Conservation (phyloP, 139 green algal species). For the Volvox africanus region DNA sequence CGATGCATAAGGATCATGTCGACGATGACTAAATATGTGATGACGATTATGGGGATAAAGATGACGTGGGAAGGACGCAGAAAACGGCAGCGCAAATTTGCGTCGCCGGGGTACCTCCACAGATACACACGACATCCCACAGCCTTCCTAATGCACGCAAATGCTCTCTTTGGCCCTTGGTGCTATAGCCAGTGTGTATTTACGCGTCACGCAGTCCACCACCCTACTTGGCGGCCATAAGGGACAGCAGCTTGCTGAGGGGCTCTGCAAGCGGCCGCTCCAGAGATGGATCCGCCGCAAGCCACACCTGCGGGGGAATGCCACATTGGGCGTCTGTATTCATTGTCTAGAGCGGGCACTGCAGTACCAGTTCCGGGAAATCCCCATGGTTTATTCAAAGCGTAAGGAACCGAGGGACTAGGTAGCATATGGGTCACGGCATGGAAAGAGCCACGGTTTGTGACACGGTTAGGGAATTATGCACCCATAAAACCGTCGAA, state of each 20-base stretch:
- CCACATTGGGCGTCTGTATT: too few species aligned
- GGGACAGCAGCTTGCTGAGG: slow-evolving; percentile 37
- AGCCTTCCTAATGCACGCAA: not conserved
- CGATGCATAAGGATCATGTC: too few species aligned
- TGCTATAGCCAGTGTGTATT: not conserved
- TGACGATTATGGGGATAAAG: not conserved
- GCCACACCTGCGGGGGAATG: slow-evolving; percentile 63
- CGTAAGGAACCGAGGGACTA: too few species aligned
- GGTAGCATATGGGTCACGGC: not conserved
- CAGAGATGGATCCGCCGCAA: slow-evolving; percentile 70
- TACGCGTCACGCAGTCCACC: not conserved
- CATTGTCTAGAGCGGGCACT: too few species aligned
- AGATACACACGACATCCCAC: not conserved
- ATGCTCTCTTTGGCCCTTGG: not conserved
- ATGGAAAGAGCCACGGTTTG: not conserved
- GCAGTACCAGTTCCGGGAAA: too few species aligned
- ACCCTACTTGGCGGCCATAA: slow-evolving; percentile 7
- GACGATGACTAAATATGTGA: too few species aligned
- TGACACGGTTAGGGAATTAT: not conserved
- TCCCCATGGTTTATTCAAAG: too few species aligned
- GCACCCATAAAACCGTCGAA: not conserved
- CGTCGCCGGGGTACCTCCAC: too few species aligned
- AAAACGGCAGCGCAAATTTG: not conserved
- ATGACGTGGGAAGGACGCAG: not conserved
- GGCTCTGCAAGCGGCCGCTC: slow-evolving; percentile 79